These are phyloP conservation scores for Penicillium chermesinum DNA, from an alignment of 495 filamentous ascomycete species.

Conservation along the genomic window DNA sequence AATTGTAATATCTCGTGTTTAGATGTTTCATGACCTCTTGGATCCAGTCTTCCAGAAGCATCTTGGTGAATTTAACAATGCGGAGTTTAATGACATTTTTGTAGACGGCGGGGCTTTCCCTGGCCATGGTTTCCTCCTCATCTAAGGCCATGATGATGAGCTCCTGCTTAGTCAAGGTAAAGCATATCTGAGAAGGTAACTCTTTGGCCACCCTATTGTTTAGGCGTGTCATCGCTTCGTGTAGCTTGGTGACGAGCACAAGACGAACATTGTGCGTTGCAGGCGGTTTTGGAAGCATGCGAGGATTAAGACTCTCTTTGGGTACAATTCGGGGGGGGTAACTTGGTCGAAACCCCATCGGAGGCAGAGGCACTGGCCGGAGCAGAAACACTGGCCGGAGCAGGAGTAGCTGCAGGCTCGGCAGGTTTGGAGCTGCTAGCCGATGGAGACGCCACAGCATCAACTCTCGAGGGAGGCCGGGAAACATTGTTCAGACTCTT, in stretches of 20 bases:
- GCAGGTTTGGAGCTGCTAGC: conserved; percentile 14
- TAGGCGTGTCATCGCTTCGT: conserved; percentile 65
- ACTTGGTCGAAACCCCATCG: background rate
- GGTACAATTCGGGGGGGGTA: conserved; percentile 33
- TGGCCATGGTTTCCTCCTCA: conserved; percentile 74
- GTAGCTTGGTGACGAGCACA: conserved; percentile 64
- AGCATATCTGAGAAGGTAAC: conserved; percentile 48
- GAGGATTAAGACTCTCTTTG: conserved; percentile 66
- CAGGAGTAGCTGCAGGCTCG: conserved; percentile 4
- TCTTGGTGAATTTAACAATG: conserved; percentile 68
- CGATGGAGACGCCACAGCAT: conserved; percentile 42
- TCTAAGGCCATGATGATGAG: conserved; percentile 76
- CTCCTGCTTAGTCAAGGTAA: conserved; percentile 61
- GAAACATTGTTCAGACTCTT: conserved; percentile 33
- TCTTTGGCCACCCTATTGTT: conserved; percentile 52
- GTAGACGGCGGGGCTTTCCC: conserved; percentile 63
- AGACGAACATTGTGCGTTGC: conserved; percentile 62
- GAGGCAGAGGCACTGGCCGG: background rate
- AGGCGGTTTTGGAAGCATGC: conserved; percentile 68
- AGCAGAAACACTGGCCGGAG: background rate
- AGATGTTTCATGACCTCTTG: conserved; percentile 39
- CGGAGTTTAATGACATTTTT: conserved; percentile 73
- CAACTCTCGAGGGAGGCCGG: conserved; percentile 20
- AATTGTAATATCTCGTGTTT: conserved; percentile 40
- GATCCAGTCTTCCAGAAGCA: conserved; percentile 62